These are phyloP conservation scores for Aspergillus asperescens DNA, from an alignment of 495 filamentous ascomycete species.

Conservation along the genomic window DNA sequence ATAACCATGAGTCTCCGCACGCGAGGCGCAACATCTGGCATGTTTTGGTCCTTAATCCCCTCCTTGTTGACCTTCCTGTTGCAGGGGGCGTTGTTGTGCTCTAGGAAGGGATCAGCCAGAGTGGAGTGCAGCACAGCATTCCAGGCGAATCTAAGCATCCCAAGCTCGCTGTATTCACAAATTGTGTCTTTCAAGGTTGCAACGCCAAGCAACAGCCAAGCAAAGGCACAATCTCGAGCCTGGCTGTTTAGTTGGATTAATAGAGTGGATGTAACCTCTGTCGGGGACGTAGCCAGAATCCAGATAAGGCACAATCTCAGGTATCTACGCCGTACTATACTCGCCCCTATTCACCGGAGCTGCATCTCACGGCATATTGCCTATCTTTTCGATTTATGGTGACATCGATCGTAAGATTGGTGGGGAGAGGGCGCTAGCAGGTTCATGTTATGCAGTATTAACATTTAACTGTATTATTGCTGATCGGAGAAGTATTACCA, in stretches of 20 bases:
- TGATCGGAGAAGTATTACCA: too few species aligned
- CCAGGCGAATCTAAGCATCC: not conserved
- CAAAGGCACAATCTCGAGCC: too few species aligned
- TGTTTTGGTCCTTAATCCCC: not conserved
- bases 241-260: not conserved
- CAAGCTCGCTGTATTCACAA: conserved; percentile 9
- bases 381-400: too few species aligned
- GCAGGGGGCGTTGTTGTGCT: not conserved
- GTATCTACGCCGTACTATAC: too few species aligned
- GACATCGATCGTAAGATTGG: too few species aligned
- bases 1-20: not conserved
- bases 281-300: not conserved
- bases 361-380: too few species aligned
- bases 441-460: too few species aligned
- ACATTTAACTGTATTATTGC: too few species aligned
- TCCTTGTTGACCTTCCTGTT: not conserved
- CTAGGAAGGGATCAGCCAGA: not conserved
- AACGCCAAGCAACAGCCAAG: conserved; percentile 24
- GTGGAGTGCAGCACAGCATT: not conserved
- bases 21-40: too few species aligned
- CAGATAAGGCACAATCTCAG: too few species aligned
- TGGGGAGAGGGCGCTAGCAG: too few species aligned
- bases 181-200: conserved; percentile 15
- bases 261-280: not conserved
- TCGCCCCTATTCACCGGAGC: too few species aligned